Evolutionary conservation across 305 asterid genomes (phyloP).

Genomic region (Fraxinus baroniana): DNA sequence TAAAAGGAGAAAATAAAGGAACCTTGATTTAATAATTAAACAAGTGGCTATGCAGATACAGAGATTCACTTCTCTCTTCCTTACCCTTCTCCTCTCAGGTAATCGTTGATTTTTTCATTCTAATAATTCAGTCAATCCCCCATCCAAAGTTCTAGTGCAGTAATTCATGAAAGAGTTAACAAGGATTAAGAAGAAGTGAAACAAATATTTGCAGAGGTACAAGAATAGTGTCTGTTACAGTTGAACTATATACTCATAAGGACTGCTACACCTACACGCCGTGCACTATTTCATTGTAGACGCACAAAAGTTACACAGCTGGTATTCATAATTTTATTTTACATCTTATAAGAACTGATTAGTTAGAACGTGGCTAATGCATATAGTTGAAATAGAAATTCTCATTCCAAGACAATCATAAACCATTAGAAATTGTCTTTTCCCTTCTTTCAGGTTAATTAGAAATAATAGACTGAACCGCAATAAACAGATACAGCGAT

Average conservation of each 20-base stretch:
- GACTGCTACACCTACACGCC: background rate
- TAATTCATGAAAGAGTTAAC: background rate
- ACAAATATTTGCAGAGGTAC: background rate
- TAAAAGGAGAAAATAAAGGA: background rate
- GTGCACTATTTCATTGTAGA: background rate
- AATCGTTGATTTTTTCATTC: background rate
- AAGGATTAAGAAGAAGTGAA: background rate
- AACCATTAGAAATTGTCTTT: background rate
- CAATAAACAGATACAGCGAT: background rate
- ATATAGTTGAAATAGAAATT: background rate
- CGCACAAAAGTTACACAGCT: background rate
- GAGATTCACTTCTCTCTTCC: background rate
- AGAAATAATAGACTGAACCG: background rate
- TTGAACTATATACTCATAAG: background rate
- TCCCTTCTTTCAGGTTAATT: background rate
- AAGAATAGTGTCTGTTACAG: background rate
- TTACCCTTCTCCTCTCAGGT: background rate
- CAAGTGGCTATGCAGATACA: background rate
- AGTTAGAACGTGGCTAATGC: slow-evolving; percentile 7
- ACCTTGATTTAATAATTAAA: background rate
- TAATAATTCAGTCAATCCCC: background rate
- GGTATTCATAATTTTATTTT: slow-evolving; percentile 7
- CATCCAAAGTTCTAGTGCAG: background rate
- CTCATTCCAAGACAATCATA: background rate
- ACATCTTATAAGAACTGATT: slow-evolving; percentile 11